These are phyloP conservation scores for Linum tenue DNA, from an alignment of 345 rosid genomes.

Conservation along the genomic window DNA sequence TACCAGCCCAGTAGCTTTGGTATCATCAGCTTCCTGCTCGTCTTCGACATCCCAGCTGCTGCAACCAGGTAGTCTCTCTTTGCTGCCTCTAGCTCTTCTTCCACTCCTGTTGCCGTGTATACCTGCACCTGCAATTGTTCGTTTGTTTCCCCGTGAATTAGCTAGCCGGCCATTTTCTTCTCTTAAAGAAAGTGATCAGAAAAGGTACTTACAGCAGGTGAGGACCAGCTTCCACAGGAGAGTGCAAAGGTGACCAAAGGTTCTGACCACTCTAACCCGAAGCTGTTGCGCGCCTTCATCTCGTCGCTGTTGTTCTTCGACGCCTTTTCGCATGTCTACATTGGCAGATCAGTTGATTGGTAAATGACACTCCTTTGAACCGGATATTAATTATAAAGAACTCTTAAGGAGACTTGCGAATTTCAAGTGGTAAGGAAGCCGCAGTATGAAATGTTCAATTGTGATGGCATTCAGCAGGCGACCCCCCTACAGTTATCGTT, in stretches of 20 bases:
- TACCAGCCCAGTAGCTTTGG: conserved; percentile 79
- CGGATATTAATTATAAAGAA: no score
- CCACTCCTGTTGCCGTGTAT: conserved; percentile 56
- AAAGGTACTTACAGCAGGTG: conserved; percentile 72
- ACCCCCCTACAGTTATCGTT: conserved; percentile 62
- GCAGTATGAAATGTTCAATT: conserved; percentile 79
- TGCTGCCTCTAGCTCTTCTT: conserved; percentile 55
- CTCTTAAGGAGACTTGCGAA: conserved; percentile 30
- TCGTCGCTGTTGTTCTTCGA: conserved; percentile 38
- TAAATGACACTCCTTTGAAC: no score
- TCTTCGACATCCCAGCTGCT: conserved; percentile 42
- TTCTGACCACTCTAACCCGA: conserved; percentile 70
- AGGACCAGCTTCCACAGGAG: conserved; percentile 92
- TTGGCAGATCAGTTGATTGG: background rate
- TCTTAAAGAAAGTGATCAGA: no score
- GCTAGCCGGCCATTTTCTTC: no score
- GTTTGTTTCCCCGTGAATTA: no score
- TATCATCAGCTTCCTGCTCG: conserved; percentile 35
- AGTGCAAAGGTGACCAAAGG: conserved; percentile 80
- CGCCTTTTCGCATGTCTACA: conserved; percentile 55
- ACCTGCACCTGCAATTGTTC: conserved; percentile 44
- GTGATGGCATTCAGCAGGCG: conserved; percentile 53
- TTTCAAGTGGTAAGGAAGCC: conserved; percentile 64
- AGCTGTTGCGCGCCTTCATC: conserved; percentile 45
- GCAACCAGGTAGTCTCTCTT: conserved; percentile 75